Evolutionary conservation across 202 grass and related monocot genomes (phyloP).

Genomic region (Hordeum pubiflorum): DNA sequence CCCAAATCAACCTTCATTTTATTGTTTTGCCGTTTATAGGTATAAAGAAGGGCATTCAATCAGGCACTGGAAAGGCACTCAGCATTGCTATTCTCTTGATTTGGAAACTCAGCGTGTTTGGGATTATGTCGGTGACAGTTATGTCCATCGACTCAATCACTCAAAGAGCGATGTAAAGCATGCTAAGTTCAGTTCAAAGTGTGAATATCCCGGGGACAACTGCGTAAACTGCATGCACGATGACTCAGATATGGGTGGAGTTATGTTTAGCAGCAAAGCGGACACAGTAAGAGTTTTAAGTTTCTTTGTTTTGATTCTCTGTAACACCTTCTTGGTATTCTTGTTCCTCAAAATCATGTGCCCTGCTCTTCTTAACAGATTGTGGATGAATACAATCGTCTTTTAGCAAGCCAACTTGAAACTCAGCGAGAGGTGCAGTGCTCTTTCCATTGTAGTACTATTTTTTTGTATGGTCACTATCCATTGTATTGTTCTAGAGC

Average conservation of each 20-base stretch:
- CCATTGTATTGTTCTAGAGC: neutral
- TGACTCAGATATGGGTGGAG: constrained; percentile 56
- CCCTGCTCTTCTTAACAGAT: constrained; percentile 45
- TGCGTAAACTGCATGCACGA: constrained; percentile 42
- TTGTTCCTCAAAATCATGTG: constrained; percentile 12
- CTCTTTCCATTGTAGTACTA: neutral
- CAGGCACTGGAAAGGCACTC: constrained; percentile 82
- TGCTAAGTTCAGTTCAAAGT: constrained; percentile 56
- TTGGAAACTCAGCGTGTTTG: constrained; percentile 88
- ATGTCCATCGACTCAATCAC: constrained; percentile 89
- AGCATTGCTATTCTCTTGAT: constrained; percentile 93
- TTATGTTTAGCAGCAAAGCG: constrained; percentile 73
- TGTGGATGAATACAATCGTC: constrained; percentile 82
- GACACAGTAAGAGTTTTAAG: constrained; percentile 48
- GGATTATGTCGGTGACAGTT: constrained; percentile 95
- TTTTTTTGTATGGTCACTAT: neutral
- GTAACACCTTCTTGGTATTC: constrained; percentile 8
- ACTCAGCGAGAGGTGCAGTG: constrained; percentile 70
- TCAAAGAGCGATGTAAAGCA: constrained; percentile 68
- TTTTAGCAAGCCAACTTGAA: constrained; percentile 80
- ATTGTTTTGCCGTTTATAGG: constrained; percentile 22
- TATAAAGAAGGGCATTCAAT: constrained; percentile 97
- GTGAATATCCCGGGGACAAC: constrained; percentile 40
- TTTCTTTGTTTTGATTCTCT: constrained; percentile 3
- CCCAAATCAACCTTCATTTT: neutral